Percentiles rank a stretch among this genome's conserved stretches.
These are phyloP conservation scores for Macrotyloma uniflorum DNA, from an alignment of 306 rosid species.

Conservation along the genomic window DNA sequence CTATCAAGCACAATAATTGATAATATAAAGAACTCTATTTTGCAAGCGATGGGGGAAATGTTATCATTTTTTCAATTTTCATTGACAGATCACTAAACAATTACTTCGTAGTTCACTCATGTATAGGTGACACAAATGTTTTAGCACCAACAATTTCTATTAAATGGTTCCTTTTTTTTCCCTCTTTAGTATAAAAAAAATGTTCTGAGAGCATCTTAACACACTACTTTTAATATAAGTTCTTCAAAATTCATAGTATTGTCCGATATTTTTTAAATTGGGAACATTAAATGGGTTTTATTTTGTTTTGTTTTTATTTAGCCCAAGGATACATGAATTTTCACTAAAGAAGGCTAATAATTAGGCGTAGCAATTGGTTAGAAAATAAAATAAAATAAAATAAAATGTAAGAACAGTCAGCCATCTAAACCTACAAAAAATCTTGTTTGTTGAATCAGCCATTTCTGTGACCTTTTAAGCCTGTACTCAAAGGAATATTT, in stretches of 20 bases:
- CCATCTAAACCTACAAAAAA: not conserved
- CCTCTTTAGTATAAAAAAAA: not conserved
- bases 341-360: too few relatives aligned
- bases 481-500: too few relatives aligned
- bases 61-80: not conserved
- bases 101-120: not conserved
- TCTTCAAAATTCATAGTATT: too few relatives aligned
- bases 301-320: not conserved
- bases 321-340: not conserved
- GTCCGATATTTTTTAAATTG: not conserved
- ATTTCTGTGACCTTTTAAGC: too few relatives aligned
- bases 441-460: not conserved
- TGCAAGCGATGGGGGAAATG: not conserved
- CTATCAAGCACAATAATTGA: conserved; percentile 5
- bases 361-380: conserved; percentile 20
- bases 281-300: not conserved
- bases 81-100: not conserved
- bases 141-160: not conserved
- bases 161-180: not conserved
- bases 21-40: conserved; percentile 5
- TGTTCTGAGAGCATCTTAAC: not conserved
- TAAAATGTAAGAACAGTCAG: too few relatives aligned
- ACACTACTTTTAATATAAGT: too few relatives aligned
- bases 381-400: too few relatives aligned
- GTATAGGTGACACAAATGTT: not conserved